Percentiles rank a stretch among this genome's conserved stretches.
phyloP scores from a whole-genome alignment of 2,329 filamentous ascomycete species.

The Diaporthe humulicola region DNA sequence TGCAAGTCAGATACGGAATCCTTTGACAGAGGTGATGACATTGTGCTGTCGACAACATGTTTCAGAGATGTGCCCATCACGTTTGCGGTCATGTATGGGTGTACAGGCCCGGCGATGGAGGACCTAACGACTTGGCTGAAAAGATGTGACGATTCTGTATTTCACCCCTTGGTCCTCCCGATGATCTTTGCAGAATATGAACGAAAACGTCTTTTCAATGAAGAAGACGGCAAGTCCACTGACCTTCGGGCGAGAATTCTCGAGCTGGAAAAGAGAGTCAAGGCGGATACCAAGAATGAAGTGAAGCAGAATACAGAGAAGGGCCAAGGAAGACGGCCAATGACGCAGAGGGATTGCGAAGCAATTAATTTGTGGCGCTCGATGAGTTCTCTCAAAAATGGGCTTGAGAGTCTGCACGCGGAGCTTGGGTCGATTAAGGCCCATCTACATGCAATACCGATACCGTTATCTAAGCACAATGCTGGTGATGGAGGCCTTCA shows the following conservation, averaged over 20 bases:
- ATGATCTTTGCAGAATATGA: constrained; percentile 43
- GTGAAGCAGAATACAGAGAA: not conserved
- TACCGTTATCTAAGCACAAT: not conserved
- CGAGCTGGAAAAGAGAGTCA: constrained; percentile 39
- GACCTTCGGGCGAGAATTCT: constrained; percentile 39
- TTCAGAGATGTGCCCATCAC: constrained; percentile 39
- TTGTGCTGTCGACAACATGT: constrained; percentile 43
- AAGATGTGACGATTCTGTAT: constrained; percentile 25
- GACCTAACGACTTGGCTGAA: constrained; percentile 2
- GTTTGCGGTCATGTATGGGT: constrained; percentile 43
- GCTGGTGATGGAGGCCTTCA: not conserved
- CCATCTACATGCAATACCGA: constrained; percentile 9
- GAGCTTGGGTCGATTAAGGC: constrained; percentile 36
- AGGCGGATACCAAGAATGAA: not conserved
- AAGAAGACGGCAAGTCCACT: constrained; percentile 23
- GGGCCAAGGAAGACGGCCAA: not conserved
- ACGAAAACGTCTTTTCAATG: constrained; percentile 39
- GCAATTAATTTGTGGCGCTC: constrained; percentile 40
- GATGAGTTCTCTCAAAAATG: constrained; percentile 41
- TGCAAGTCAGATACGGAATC: constrained; percentile 44
- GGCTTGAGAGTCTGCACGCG: constrained; percentile 38
- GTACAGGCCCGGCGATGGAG: constrained; percentile 19
- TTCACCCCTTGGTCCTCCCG: constrained; percentile 42
- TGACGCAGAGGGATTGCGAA: constrained; percentile 40
- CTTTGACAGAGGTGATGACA: constrained; percentile 28